A percentile compares a stretch with the other conserved stretches of the same genome.
Evolutionary conservation across 345 rosid species (phyloP).

Genomic region (Euclidium syriacum): DNA sequence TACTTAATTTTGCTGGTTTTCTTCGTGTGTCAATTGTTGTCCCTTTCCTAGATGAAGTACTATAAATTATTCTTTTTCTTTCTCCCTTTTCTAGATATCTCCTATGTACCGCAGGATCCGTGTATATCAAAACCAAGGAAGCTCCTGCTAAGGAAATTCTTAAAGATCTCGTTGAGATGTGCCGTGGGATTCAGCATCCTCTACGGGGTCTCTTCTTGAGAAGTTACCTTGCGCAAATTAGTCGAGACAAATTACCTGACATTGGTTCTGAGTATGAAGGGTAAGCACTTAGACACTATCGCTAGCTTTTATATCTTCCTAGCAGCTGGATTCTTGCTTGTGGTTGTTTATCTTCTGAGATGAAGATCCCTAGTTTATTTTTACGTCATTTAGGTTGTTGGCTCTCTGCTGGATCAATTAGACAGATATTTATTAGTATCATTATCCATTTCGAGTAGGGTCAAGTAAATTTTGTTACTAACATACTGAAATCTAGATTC

Average conservation of each 20-base stretch:
- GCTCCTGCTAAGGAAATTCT: constrained; percentile 98
- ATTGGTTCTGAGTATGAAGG: constrained; percentile 97
- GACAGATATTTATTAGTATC: not conserved
- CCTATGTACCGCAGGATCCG: constrained; percentile 95
- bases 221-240: constrained; percentile 96
- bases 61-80: not conserved
- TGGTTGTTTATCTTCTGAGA: not conserved
- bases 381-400: not conserved
- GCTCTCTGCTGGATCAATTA: not conserved
- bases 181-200: constrained; percentile 99
- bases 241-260: constrained; percentile 94
- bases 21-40: not conserved
- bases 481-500: constrained; percentile 2
- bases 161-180: constrained; percentile 99
- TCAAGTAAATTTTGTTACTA: not conserved
- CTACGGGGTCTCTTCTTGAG: constrained; percentile 95
- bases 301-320: not conserved
- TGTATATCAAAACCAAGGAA: constrained; percentile 93
- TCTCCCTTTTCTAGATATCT: constrained; percentile 57
- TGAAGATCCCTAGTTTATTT: not conserved
- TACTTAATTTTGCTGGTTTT: not conserved
- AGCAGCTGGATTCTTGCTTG: not conserved
- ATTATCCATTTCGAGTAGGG: not conserved
- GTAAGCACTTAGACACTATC: constrained; percentile 40
- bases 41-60: not conserved